These are phyloP conservation scores for Ballota nigra DNA, from an alignment of 257 asterid species.

Conservation along the genomic window DNA sequence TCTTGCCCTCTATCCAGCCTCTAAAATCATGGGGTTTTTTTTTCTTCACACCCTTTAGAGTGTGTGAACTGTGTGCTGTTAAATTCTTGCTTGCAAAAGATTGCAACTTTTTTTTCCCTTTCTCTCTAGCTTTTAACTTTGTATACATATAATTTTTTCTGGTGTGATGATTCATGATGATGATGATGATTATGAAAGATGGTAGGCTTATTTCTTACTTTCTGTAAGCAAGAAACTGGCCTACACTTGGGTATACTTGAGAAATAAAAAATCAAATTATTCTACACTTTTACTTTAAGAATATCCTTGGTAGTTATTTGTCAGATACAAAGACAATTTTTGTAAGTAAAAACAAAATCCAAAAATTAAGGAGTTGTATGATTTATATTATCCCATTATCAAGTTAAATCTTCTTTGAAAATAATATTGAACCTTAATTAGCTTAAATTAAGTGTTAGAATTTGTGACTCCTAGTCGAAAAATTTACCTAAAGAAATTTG, in stretches of 20 bases:
- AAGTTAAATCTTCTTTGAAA: too few species aligned
- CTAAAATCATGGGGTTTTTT: slow-evolving; percentile 23
- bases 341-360: background rate
- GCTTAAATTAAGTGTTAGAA: too few species aligned
- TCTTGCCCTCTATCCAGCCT: slow-evolving; percentile 36
- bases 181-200: slow-evolving; percentile 29
- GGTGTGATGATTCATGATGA: slow-evolving; percentile 26
- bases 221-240: slow-evolving; percentile 23
- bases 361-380: too few species aligned
- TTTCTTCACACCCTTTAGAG: slow-evolving; percentile 5
- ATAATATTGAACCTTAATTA: too few species aligned
- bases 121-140: slow-evolving; percentile 17
- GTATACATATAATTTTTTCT: background rate
- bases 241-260: slow-evolving; percentile 12
- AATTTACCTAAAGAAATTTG: too few species aligned
- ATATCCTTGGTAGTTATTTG: background rate
- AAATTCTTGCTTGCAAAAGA: slow-evolving; percentile 38
- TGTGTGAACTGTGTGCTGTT: slow-evolving; percentile 25
- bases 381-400: too few species aligned
- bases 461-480: too few species aligned
- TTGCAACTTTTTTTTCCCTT: slow-evolving; percentile 25
- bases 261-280: background rate
- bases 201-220: slow-evolving; percentile 31
- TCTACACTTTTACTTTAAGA: background rate
- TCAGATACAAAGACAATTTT: background rate